Evolutionary conservation across 345 rosid genomes (phyloP).

Genomic region (Conringia planisiliqua): DNA sequence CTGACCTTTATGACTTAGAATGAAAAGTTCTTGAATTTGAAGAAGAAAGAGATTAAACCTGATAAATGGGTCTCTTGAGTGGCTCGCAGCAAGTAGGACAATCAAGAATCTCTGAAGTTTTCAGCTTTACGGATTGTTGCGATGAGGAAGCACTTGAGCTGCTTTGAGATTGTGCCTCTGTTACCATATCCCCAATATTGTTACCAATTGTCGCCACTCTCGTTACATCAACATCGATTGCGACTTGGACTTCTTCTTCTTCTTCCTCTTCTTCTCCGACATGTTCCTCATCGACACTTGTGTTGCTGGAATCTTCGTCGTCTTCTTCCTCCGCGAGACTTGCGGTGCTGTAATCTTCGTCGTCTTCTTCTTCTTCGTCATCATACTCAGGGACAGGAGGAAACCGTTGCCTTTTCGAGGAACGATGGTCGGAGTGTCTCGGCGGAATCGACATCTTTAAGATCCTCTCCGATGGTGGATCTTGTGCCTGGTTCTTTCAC

Average conservation of each 20-base stretch:
- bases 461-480: not conserved
- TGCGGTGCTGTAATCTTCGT: not conserved
- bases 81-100: constrained; percentile 16
- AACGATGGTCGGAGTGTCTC: not conserved
- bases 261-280: not conserved
- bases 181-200: not conserved
- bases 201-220: not conserved
- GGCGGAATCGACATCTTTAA: not conserved
- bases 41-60: not conserved
- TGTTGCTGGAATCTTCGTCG: not conserved
- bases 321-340: not conserved
- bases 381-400: not conserved
- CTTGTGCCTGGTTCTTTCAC: not conserved
- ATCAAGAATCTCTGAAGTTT: constrained; percentile 13
- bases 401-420: not conserved
- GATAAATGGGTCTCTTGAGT: constrained; percentile 21
- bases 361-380: not conserved
- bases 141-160: not conserved
- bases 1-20: not conserved
- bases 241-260: not conserved
- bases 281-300: not conserved
- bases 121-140: not conserved
- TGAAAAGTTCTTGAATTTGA: not conserved
- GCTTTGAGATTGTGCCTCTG: not conserved
- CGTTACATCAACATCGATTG: not conserved